phyloP scores from a whole-genome alignment of 23 red algal genomes.

The Porphyridium purpureum region DNA sequence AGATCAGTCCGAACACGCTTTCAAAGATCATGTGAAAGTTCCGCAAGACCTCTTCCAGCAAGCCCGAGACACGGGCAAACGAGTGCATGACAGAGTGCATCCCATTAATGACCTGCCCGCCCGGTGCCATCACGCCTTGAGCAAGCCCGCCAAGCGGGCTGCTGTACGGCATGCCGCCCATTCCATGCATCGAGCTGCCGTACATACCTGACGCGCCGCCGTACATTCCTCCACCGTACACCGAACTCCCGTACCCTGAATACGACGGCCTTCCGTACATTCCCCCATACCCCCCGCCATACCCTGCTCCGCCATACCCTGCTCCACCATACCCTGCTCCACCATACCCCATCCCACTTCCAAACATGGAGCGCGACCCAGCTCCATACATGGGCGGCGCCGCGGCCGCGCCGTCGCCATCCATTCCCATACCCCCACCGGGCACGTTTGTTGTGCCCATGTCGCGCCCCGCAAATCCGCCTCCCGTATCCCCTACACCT shows the following conservation, averaged over 20 bases:
- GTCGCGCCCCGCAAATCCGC: no score
- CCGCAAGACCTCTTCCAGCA: conserved; percentile 89
- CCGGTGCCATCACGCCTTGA: conserved; percentile 11
- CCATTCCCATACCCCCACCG: no score
- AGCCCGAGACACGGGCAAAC: conserved; percentile 71
- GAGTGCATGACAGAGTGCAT: conserved; percentile 73
- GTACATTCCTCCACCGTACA: background rate
- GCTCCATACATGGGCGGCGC: no score
- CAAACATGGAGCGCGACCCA: no score
- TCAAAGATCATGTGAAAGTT: conserved; percentile 83
- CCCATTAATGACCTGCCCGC: conserved; percentile 6
- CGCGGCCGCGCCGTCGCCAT: no score
- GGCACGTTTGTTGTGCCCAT: no score
- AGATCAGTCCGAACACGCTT: conserved; percentile 31
- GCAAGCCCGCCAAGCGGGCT: background rate
- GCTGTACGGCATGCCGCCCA: no score
- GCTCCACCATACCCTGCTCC: conserved; percentile 1
- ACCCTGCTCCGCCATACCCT: conserved; percentile 1
- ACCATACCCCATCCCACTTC: no score
- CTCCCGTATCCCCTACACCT: no score
- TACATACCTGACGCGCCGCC: no score
- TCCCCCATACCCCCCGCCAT: conserved; percentile 1
- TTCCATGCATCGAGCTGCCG: no score
- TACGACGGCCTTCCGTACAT: background rate
- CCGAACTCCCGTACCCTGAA: background rate